Conservation (phyloP, 2,329 filamentous ascomycete species). For the Neofusicoccum sp. region DNA sequence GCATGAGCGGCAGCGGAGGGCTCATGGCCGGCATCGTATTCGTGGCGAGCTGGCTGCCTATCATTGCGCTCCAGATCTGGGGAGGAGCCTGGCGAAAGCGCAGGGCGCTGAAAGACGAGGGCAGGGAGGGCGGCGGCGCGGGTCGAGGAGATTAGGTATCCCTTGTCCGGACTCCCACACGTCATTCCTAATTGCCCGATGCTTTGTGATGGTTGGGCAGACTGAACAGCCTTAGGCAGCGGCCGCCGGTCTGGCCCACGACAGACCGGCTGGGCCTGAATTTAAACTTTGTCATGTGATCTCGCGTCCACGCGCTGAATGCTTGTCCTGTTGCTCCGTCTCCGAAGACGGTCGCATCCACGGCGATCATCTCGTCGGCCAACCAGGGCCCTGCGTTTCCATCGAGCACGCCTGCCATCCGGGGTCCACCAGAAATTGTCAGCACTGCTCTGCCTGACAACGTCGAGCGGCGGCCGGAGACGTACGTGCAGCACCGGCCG, state of each 20-base stretch:
- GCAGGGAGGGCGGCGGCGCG: not conserved
- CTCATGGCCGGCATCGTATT: conserved; percentile 34
- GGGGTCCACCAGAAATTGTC: not conserved
- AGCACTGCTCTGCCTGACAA: not conserved
- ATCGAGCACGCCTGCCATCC: not conserved
- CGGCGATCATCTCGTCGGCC: not conserved
- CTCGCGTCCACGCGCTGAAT: not conserved
- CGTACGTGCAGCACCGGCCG: not conserved
- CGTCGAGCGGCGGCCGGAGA: not conserved
- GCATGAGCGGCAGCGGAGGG: conserved; percentile 37
- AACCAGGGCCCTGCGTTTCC: not conserved
- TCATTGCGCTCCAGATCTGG: conserved; percentile 24
- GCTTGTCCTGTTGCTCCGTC: not conserved
- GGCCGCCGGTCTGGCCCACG: not conserved
- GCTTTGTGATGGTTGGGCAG: not conserved
- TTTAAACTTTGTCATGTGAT: not conserved
- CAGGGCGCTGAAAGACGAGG: conserved; percentile 7
- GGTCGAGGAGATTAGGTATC: conserved; percentile 8
- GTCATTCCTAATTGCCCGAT: not conserved
- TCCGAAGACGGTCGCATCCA: not conserved
- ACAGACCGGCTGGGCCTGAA: not conserved
- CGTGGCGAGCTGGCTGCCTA: conserved; percentile 26
- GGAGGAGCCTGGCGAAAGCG: conserved; percentile 9
- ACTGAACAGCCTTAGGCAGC: not conserved
- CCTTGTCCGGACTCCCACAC: not conserved